Evolutionary conservation across 2,329 filamentous ascomycete species (phyloP), one percentile per base, ranked within the genome.

Genomic region (Exophiala bonariae): DNA sequence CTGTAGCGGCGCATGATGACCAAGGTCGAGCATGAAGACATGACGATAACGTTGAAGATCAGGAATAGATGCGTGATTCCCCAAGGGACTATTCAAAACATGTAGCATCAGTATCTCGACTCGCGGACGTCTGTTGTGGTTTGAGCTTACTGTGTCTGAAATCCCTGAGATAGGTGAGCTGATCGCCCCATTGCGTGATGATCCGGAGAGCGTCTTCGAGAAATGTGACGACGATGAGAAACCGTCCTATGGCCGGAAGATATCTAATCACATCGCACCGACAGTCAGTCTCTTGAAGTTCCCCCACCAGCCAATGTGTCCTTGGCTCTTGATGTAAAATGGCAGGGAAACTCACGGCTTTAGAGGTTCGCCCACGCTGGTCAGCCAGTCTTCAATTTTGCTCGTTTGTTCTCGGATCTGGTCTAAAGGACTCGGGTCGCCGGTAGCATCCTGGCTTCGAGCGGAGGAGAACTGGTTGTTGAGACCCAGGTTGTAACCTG

Each of bases 221-320:
- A 74, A 99, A 99, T 54, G 93, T 99, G 44, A 97, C 93, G 47
- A 99, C 93, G 61, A 99, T 99, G 59, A 99, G 74, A 72, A 97
- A 97, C 59, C 93, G 89, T 59, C 93, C 93, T 75, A 99, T 92
- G 57, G 89, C 89, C 49, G 93, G 93, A 35, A 99, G 80, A 67
- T 95, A 95, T 55, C 91, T 96, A 20, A 66, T 63, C 58, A 54
- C 63, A 58, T 54, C 58, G 58, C 58, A 57, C 53, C 32, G n/a
- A n/a, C 47, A 63, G 64, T 67, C 56, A 66, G 61, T 51, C 52
- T 41, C 37, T 38, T 50, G 16, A 19, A 19, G 37, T 44, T n/a
- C n/a, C n/a, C n/a, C n/a, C n/a, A n/a, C n/a, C n/a, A n/a, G n/a
- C n/a, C n/a, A n/a, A n/a, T n/a, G n/a, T n/a, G n/a, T n/a, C n/a